phyloP scores from a whole-genome alignment of 257 asterid genomes.

The Lithospermum erythrorhizon region DNA sequence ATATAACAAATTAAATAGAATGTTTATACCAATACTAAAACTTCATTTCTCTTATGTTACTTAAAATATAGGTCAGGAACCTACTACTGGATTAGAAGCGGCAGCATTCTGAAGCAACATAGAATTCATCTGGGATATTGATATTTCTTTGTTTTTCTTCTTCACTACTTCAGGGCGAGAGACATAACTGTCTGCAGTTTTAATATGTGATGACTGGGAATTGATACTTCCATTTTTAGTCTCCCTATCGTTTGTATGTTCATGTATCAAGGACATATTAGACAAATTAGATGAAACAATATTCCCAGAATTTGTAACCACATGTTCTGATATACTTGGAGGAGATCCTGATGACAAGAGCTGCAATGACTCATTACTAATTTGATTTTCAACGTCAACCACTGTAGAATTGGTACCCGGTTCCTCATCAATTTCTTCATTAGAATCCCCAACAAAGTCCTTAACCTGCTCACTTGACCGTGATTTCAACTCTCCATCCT shows the following conservation, averaged over 20 bases:
- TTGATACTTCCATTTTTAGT: too few species aligned
- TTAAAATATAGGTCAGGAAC: conserved; percentile 7
- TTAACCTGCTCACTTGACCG: not conserved
- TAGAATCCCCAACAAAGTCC: not conserved
- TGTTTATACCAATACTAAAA: not conserved
- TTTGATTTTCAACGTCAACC: not conserved
- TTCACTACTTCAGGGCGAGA: conserved; percentile 17
- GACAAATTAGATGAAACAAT: not conserved
- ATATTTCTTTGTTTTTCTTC: conserved; percentile 19
- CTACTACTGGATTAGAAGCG: conserved; percentile 27
- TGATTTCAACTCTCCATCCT: not conserved
- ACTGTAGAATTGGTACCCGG: not conserved
- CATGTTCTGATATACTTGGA: not conserved
- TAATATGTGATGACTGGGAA: not conserved
- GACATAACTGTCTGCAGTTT: conserved; percentile 13
- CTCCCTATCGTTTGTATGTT: too few species aligned
- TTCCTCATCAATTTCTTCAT: not conserved
- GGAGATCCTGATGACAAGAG: not conserved
- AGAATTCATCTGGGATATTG: conserved; percentile 36
- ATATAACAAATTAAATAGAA: conserved; percentile 10
- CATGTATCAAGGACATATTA: too few species aligned
- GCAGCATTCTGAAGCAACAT: conserved; percentile 22
- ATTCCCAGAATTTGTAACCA: not conserved
- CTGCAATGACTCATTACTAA: not conserved
- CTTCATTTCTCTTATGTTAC: conserved; percentile 1